A percentile compares a stretch with the other conserved stretches of the same genome.
Conservation (phyloP, 805 yeast genomes). For the Ogataea ganodermae region DNA sequence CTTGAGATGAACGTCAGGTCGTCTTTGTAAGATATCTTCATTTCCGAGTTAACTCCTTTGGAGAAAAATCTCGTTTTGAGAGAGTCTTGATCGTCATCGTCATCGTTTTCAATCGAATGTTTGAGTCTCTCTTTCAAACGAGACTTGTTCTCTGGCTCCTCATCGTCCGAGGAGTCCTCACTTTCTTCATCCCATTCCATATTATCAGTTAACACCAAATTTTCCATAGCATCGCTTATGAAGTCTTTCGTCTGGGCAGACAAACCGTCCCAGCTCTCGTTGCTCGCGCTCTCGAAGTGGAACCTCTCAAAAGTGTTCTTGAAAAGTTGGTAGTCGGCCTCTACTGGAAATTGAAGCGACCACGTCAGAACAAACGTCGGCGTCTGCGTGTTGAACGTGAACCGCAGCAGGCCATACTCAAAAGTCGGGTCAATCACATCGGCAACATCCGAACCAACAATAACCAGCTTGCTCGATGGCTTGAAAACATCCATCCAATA, state of each 20-base stretch:
- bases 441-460: conserved; percentile 44
- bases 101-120: conserved; percentile 28
- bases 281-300: conserved; percentile 63
- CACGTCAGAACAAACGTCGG: conserved; percentile 55
- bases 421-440: conserved; percentile 66
- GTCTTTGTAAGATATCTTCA: conserved; percentile 70
- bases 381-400: conserved; percentile 62
- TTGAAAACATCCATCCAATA: conserved; percentile 52
- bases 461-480: conserved; percentile 21
- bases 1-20: conserved; percentile 79
- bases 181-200: conserved; percentile 28
- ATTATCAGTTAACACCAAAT: conserved; percentile 40
- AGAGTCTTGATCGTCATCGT: conserved; percentile 32
- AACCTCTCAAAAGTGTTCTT: conserved; percentile 53
- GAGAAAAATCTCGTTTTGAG: conserved; percentile 28
- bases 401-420: conserved; percentile 54
- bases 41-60: conserved; percentile 50
- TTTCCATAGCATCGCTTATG: conserved; percentile 54
- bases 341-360: conserved; percentile 54
- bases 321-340: conserved; percentile 47
- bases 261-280: conserved; percentile 47
- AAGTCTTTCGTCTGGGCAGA: conserved; percentile 53
- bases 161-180: conserved; percentile 31
- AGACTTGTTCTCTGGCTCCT: conserved; percentile 36
- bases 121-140: background rate